A percentile compares a stretch with the other conserved stretches of the same genome.
These are phyloP conservation scores for Jamesozyma hellenica DNA, from an alignment of 805 yeast species.

Conservation along the genomic window DNA sequence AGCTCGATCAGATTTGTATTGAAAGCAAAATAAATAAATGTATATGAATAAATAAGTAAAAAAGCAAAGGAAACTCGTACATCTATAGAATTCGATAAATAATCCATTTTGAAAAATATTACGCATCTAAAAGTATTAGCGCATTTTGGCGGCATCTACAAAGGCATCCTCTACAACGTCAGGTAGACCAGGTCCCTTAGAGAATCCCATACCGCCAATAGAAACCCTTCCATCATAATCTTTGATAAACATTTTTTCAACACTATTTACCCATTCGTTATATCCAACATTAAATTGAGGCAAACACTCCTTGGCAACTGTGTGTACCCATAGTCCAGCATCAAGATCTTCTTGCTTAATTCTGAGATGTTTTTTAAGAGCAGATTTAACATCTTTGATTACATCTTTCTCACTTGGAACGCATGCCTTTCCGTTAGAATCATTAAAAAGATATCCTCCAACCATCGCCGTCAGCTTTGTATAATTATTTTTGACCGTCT, in stretches of 20 bases:
- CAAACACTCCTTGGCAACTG: slow-evolving; percentile 47
- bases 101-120: too few species aligned
- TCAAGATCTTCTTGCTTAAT: slow-evolving; percentile 25
- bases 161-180: slow-evolving; percentile 66
- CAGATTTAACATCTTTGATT: slow-evolving; percentile 28
- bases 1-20: not conserved
- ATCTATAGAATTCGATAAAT: not conserved
- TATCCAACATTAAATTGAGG: slow-evolving; percentile 78
- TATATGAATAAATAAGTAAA: not conserved
- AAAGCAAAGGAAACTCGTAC: not conserved
- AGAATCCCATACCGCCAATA: slow-evolving; percentile 72
- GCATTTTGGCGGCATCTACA: slow-evolving; percentile 37
- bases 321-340: slow-evolving; percentile 29
- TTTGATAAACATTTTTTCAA: slow-evolving; percentile 27
- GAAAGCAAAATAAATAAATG: not conserved
- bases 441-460: slow-evolving; percentile 62
- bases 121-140: too few species aligned
- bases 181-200: slow-evolving; percentile 80
- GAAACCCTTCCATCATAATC: slow-evolving; percentile 37
- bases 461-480: slow-evolving; percentile 81
- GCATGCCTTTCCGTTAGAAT: slow-evolving; percentile 14
- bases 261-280: slow-evolving; percentile 32
- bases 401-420: slow-evolving; percentile 13
- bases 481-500: slow-evolving; percentile 27
- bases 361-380: slow-evolving; percentile 33